A percentile compares a stretch with the other conserved stretches of the same genome.
Evolutionary conservation across 1,139 yeast species (phyloP).

Genomic region (Diutina rugosa): DNA sequence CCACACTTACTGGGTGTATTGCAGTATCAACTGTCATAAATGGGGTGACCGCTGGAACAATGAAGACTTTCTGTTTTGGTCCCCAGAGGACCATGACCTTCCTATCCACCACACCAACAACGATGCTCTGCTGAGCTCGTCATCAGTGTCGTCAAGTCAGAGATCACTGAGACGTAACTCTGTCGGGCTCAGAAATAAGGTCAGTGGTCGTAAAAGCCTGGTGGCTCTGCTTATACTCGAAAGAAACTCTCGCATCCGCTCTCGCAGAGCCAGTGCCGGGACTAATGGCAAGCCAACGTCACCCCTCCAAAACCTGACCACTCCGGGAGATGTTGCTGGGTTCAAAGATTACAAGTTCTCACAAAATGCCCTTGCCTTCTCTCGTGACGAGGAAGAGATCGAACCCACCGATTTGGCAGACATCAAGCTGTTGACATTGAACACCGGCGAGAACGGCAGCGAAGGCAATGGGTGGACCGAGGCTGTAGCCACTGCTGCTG

Average conservation of each 20-base stretch:
- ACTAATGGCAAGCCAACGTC: neutral
- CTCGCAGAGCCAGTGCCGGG: neutral
- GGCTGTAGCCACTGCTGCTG: neutral
- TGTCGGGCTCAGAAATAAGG: neutral
- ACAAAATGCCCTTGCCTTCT: neutral
- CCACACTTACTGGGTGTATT: slow-evolving; percentile 81
- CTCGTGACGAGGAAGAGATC: neutral
- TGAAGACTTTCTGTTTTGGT: slow-evolving; percentile 86
- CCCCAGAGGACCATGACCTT: slow-evolving; percentile 43
- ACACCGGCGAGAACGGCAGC: neutral
- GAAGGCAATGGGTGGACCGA: neutral
- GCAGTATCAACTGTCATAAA: slow-evolving; percentile 54
- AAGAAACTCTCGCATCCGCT: neutral
- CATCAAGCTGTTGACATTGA: neutral
- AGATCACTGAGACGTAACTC: neutral
- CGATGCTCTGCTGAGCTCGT: neutral
- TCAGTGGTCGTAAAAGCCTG: neutral
- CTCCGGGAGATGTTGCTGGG: neutral
- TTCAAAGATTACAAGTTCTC: neutral
- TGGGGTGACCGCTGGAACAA: slow-evolving; percentile 92
- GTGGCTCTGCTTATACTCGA: slow-evolving; percentile 1
- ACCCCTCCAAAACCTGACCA: neutral
- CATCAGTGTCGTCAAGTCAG: neutral
- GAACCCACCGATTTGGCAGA: neutral
- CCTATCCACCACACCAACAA: slow-evolving; percentile 7